Evolutionary conservation across 208 protist genomes (phyloP).

Genomic region (Wallacemonas collosoma): DNA sequence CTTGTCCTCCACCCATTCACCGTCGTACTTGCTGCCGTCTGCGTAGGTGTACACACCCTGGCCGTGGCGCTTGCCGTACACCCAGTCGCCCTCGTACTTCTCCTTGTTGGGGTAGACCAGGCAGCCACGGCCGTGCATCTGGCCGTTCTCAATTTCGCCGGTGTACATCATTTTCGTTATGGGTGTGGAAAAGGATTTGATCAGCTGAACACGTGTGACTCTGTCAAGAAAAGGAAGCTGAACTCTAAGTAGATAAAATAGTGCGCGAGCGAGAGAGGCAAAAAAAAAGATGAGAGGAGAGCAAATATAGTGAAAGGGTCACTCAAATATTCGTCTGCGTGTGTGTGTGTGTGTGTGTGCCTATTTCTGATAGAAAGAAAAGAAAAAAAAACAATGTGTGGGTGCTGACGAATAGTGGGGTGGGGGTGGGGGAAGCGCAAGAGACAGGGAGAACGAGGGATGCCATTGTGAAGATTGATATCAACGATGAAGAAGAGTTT

Average conservation of each 20-base stretch:
- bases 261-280: neutral
- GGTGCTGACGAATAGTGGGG: too few species aligned
- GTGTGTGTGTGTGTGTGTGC: neutral
- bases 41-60: constrained; percentile 92
- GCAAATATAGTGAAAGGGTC: neutral
- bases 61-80: constrained; percentile 94
- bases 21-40: constrained; percentile 92
- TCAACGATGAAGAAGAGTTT: too few species aligned
- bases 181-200: neutral
- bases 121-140: constrained; percentile 95
- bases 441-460: too few species aligned
- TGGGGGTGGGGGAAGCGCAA: too few species aligned
- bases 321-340: neutral
- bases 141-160: constrained; percentile 95
- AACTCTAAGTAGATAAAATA: neutral
- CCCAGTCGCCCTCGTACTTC: constrained; percentile 94
- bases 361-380: too few species aligned
- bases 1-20: constrained; percentile 95
- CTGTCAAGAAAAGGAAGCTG: too few species aligned
- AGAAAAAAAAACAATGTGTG: too few species aligned
- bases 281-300: neutral
- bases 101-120: constrained; percentile 95
- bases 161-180: constrained; percentile 93
- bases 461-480: too few species aligned
- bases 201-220: too few species aligned